Conservation (phyloP, 441 rosid genomes). For the Erysimum pusillum region DNA sequence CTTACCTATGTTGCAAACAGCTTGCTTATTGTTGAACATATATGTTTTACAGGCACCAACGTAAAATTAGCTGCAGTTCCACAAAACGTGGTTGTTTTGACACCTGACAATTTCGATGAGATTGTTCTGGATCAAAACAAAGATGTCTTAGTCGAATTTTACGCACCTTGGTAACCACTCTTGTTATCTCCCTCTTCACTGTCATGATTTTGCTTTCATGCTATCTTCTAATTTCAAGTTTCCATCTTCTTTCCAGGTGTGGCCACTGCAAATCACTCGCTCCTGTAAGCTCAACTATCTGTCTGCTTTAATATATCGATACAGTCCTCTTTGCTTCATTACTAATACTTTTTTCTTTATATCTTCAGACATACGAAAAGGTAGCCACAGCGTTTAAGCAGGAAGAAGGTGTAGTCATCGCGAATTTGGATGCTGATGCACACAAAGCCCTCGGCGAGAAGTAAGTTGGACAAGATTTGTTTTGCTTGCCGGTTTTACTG, state of each 20-base stretch:
- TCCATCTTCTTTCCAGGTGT: constrained; percentile 60
- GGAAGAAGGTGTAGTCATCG: constrained; percentile 85
- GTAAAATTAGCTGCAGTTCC: constrained; percentile 81
- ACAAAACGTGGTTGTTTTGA: constrained; percentile 73
- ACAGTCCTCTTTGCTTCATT: neutral
- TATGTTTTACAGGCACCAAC: constrained; percentile 72
- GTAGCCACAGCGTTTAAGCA: constrained; percentile 81
- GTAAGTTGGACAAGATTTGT: constrained; percentile 54
- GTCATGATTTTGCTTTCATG: constrained; percentile 21
- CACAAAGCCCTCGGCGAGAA: constrained; percentile 78
- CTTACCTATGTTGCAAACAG: constrained; percentile 13
- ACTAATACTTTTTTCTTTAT: constrained; percentile 12
- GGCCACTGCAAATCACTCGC: constrained; percentile 82
- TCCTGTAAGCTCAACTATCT: constrained; percentile 63
- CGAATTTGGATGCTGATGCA: constrained; percentile 92
- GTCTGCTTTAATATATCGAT: neutral
- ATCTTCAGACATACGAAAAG: constrained; percentile 79
- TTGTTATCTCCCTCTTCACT: constrained; percentile 19
- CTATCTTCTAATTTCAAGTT: constrained; percentile 21
- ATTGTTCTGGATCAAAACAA: constrained; percentile 83
- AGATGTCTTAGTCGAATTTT: constrained; percentile 92
- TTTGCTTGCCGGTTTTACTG: neutral
- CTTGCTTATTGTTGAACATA: constrained; percentile 1
- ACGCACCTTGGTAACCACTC: constrained; percentile 85
- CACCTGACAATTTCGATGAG: constrained; percentile 75